These are phyloP conservation scores for Nelumbo lutea DNA, from an alignment of 164 flowering plant species.

Conservation along the genomic window DNA sequence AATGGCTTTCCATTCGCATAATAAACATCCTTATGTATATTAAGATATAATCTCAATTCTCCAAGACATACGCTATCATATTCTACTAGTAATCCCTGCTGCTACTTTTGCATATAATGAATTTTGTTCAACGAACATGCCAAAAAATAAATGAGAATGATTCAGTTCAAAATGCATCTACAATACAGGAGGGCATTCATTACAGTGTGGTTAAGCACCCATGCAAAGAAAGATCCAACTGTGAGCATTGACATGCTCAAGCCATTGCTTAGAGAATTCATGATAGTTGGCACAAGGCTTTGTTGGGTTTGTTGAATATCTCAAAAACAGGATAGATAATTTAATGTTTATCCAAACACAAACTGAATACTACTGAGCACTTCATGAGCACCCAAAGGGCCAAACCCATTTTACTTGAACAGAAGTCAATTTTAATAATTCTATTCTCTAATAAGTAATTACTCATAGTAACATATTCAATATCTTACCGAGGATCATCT, in stretches of 20 bases:
- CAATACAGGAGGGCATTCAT: too few species aligned
- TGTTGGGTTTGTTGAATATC: too few species aligned
- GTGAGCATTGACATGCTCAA: too few species aligned
- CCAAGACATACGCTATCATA: neutral
- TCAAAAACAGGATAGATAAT: too few species aligned
- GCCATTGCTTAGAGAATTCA: too few species aligned
- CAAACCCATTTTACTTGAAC: neutral
- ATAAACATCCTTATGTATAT: too few species aligned
- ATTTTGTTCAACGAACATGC: neutral
- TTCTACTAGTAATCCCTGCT: neutral
- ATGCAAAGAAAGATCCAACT: too few species aligned
- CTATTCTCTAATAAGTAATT: neutral
- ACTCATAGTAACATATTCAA: neutral
- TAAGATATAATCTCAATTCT: too few species aligned
- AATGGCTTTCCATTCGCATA: too few species aligned
- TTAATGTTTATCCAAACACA: neutral
- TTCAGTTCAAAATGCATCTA: too few species aligned
- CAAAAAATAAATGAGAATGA: neutral
- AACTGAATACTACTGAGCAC: neutral
- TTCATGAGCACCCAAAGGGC: neutral
- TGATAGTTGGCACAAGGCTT: too few species aligned
- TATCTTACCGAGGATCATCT: slow-evolving; percentile 91
- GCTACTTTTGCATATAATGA: neutral
- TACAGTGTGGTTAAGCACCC: too few species aligned
- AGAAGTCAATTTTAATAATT: neutral